Conservation (phyloP, 345 rosid genomes). For the Citrus inodora region DNA sequence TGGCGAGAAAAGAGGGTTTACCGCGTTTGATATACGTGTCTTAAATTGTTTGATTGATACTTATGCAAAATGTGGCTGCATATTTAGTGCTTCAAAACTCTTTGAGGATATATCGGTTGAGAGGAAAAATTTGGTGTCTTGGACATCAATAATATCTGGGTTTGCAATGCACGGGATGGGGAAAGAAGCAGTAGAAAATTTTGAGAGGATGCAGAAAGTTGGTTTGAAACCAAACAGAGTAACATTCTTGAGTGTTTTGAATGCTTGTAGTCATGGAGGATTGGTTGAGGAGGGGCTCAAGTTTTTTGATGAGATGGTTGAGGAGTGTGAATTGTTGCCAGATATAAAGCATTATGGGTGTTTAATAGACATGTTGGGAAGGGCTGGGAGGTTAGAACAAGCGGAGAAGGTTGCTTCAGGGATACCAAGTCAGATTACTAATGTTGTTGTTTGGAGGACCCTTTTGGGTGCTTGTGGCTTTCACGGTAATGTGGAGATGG, state of each 20-base stretch:
- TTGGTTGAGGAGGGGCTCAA: constrained; percentile 63
- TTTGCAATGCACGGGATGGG: constrained; percentile 88
- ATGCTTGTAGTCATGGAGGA: constrained; percentile 90
- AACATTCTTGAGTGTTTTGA: constrained; percentile 69
- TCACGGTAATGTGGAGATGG: constrained; percentile 66
- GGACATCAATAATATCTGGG: constrained; percentile 79
- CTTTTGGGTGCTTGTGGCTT: constrained; percentile 79
- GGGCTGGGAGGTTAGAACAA: constrained; percentile 75
- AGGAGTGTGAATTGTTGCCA: constrained; percentile 42
- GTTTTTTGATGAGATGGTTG: constrained; percentile 60
- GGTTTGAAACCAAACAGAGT: constrained; percentile 64
- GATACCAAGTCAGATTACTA: constrained; percentile 46
- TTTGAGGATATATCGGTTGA: constrained; percentile 44
- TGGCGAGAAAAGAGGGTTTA: constrained; percentile 57
- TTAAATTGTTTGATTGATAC: constrained; percentile 60
- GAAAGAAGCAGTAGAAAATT: constrained; percentile 54
- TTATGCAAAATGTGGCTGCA: constrained; percentile 79
- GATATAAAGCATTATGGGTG: constrained; percentile 77
- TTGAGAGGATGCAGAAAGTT: constrained; percentile 54
- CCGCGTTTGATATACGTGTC: constrained; percentile 53
- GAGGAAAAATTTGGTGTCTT: constrained; percentile 61
- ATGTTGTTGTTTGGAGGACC: constrained; percentile 74
- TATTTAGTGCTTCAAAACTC: constrained; percentile 45
- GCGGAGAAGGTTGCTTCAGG: constrained; percentile 65
- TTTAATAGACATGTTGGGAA: constrained; percentile 74